Base-by-base conservation (phyloP, 2,329 filamentous ascomycete genomes). In the Aureobasidium sp. region DNA sequence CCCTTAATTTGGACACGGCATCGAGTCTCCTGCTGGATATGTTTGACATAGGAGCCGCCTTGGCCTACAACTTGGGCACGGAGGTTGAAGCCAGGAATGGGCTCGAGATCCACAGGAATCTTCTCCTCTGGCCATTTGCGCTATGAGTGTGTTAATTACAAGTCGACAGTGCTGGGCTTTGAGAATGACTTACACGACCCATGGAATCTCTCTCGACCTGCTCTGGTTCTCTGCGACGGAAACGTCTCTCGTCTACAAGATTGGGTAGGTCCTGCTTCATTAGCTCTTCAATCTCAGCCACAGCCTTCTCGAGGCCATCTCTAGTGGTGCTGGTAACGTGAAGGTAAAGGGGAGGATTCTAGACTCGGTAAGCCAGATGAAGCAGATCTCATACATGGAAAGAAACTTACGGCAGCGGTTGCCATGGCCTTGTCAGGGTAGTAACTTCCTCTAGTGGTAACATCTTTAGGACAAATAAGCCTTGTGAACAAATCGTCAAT, bases 121-220 rank as follows among this genome's bases (percentile, higher is more conserved):
- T 89, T 91, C 77, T 97, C 91, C 72, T 97, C 94, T 1, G 94
- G 93, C 94, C 94, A 99, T 90, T 97, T 99, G 67, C 92, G 91
- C 91, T 96, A 67, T 11, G 36, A 62, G 75, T 70, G 61, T 59
- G 50, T 55, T 57, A 63, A 44, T 15, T 29, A 13, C 21, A 29
- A 47, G 47, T n/a, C n/a, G 15, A n/a, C 8, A 15, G 25, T 13
- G 27, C 29, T 55, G 30, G 29, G 27, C 48, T 11, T 59, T 27
- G 27, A 42, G 8, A 44, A 63, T 64, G 5, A 72, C 81, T 71
- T 84, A 96, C 91, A 70, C 93, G 85, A 67, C 92, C 93, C 73
- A 88, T 91, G 72, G 96, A 91, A 70, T 97, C 93, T 63, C 91
- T 86, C 75, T 97, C 94, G 50, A 95, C 85, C 62, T 83, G 84